Evolutionary conservation across 176 grass and related monocot species (phyloP).

Genomic region (Poa annua): DNA sequence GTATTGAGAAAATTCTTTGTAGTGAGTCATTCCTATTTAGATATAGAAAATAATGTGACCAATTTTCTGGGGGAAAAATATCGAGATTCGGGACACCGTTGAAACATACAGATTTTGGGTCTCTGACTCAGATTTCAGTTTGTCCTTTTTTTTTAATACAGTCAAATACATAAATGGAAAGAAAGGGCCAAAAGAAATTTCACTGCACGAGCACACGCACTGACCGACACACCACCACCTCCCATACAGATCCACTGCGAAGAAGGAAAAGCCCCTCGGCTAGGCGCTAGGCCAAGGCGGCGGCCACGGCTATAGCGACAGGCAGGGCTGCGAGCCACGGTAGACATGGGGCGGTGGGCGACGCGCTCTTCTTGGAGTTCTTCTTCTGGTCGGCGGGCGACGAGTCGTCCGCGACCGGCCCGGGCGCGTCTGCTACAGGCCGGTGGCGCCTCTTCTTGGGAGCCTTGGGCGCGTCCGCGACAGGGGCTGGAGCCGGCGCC

Average conservation of each 20-base stretch:
- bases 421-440: conserved; percentile 59
- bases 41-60: neutral
- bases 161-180: conserved; percentile 26
- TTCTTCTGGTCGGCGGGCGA: conserved; percentile 56
- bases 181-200: conserved; percentile 26
- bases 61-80: too few species aligned
- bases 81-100: neutral
- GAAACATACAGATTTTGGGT: neutral
- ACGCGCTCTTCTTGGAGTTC: conserved; percentile 49
- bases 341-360: neutral
- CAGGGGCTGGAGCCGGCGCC: conserved; percentile 22
- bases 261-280: conserved; percentile 2
- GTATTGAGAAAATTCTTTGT: too few species aligned
- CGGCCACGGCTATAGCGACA: conserved; percentile 1
- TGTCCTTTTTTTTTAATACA: neutral
- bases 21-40: too few species aligned
- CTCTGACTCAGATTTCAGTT: neutral
- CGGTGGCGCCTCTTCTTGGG: conserved; percentile 38
- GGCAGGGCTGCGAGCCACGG: conserved; percentile 43
- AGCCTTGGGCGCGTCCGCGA: conserved; percentile 54
- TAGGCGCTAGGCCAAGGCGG: conserved; percentile 49
- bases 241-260: conserved; percentile 34
- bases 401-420: conserved; percentile 40
- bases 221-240: conserved; percentile 22
- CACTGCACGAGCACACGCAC: conserved; percentile 35